Evolutionary conservation across 2,329 filamentous ascomycete species (phyloP), one percentile per base, ranked within the genome.

Genomic region (Cordyceps fumosorosea): DNA sequence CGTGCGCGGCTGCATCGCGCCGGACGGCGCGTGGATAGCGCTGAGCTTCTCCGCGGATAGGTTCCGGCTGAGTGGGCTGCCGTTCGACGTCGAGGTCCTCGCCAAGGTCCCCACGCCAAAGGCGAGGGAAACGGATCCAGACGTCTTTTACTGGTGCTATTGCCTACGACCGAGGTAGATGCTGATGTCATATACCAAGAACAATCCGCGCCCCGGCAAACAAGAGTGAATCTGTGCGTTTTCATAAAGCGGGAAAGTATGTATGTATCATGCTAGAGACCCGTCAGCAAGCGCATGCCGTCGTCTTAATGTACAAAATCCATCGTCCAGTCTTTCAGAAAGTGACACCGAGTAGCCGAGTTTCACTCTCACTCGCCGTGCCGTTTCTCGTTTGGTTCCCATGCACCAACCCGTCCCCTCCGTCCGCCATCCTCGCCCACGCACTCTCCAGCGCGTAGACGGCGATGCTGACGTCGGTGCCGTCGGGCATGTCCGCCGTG

Each of bases 91-190:
- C 6, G 67, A 77, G 37, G 72, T 79, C 0, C 65, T 82, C 10
- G 72, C 68, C n/a, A 77, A 72, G 67, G 70, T 81, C 2, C 75
- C 72, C 1, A 77, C 75, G 5, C 71, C 72, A 0, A 81, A 81
- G 63, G 47, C 69, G 4, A 74, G 67, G 29, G 67, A 67, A n/a
- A 73, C 64, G 3, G 80, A 82, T 64, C 80, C 80, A 11, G 78
- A 81, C 20, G 68, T 81, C 3, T 81, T 70, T 57, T 69, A 80
- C 63, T 77, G 73, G 67, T 80, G 77, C 58, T 81, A 81, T 66
- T 66, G 78, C 6, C 66, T 82, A 45, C 70, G 71, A 3, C 76
- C 77, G 2, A 71, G 65, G 37, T 64, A 59, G 57, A 16, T 24
- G 44, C 37, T 5, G 11, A 6, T 8, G 5, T 1, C 18, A 18